These are phyloP conservation scores for Eimeria zaria DNA, from an alignment of 169 alveolate genomes.

Conservation along the genomic window DNA sequence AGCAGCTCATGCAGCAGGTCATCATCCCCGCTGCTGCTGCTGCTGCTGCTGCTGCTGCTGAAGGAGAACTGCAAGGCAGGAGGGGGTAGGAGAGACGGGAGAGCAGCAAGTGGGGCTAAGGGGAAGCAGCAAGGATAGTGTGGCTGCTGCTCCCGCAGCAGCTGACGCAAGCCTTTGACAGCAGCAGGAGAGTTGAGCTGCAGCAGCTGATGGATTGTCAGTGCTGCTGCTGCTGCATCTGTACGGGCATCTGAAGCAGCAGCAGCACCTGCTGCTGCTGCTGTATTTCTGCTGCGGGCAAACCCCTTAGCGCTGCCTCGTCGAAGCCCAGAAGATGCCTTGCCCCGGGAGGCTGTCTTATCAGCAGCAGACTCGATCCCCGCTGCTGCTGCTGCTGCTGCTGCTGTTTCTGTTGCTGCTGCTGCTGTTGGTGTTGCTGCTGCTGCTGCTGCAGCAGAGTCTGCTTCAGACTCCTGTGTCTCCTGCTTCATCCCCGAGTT, in stretches of 20 bases:
- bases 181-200: constrained; percentile 45
- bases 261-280: background rate
- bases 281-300: background rate
- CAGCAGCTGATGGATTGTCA: constrained; percentile 39
- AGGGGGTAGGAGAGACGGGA: constrained; percentile 13
- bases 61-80: constrained; percentile 6
- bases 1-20: background rate
- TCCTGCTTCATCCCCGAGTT: background rate
- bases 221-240: constrained; percentile 13
- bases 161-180: constrained; percentile 19
- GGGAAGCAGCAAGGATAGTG: constrained; percentile 70
- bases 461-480: background rate
- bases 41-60: constrained; percentile 7
- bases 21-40: background rate
- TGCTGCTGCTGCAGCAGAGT: background rate
- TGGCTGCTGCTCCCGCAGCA: constrained; percentile 20
- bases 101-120: constrained; percentile 28
- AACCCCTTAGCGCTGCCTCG: constrained; percentile 47
- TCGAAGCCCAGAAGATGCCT: constrained; percentile 6
- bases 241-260: constrained; percentile 5
- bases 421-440: too few species aligned
- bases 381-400: background rate
- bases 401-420: too few species aligned
- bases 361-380: background rate
- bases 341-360: background rate